Percentiles rank a stretch among this genome's conserved stretches.
Conservation (phyloP, 1,284 basidiomycete genomes). For the Sanghuangporus weigelae region DNA sequence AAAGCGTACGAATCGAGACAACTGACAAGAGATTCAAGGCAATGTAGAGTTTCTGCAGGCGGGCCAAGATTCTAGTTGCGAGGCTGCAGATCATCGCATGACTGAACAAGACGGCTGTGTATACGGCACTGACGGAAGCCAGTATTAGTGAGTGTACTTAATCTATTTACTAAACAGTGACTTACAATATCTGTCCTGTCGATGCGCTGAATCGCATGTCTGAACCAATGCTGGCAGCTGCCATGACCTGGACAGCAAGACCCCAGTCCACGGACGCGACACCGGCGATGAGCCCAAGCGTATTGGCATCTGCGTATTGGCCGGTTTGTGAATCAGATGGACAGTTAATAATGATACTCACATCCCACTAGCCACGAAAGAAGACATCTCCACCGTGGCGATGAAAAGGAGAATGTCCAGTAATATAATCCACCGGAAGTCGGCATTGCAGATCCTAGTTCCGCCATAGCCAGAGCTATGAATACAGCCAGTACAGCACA, state of each 20-base stretch:
- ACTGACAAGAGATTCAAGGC: conserved; percentile 29
- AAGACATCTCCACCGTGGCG: conserved; percentile 26
- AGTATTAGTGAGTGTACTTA: not conserved
- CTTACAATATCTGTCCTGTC: conserved; percentile 29
- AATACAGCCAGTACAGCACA: conserved; percentile 21
- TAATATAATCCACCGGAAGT: conserved; percentile 31
- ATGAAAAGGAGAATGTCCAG: conserved; percentile 26
- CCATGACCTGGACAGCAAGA: conserved; percentile 34
- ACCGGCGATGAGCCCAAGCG: conserved; percentile 34
- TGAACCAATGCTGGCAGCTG: conserved; percentile 32
- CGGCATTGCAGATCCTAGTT: conserved; percentile 26
- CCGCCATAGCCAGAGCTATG: conserved; percentile 32
- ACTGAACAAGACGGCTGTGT: conserved; percentile 26
- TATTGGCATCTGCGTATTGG: conserved; percentile 29
- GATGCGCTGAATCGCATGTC: conserved; percentile 27
- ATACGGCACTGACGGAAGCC: conserved; percentile 26
- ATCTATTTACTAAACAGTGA: not conserved
- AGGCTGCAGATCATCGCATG: conserved; percentile 38
- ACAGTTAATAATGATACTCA: not conserved
- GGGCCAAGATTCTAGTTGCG: conserved; percentile 33
- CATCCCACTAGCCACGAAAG: conserved; percentile 33
- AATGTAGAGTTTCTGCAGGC: conserved; percentile 29
- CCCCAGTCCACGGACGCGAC: conserved; percentile 43
- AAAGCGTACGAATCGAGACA: not conserved
- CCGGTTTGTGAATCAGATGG: not conserved